Evolutionary conservation across 768 basidiomycete species (phyloP), one percentile per base, ranked within the genome.

Genomic region (Hypholoma fasciculare): DNA sequence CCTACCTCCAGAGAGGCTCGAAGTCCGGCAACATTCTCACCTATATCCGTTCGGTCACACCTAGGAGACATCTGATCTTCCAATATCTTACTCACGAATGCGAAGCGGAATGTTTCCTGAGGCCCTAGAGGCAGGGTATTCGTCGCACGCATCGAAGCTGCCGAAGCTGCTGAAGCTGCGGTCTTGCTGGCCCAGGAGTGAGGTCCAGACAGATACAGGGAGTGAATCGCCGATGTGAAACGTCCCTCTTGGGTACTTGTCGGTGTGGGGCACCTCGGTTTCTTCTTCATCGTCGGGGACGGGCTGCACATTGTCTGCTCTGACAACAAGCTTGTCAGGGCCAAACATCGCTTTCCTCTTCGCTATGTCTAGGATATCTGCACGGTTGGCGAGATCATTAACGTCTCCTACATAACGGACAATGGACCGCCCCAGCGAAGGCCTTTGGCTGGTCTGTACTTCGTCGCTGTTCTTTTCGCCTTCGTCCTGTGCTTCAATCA

Each of bases 341-440:
- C 59, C 59, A 14, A 50, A 60, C 13, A 46, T 49, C 7, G 59
- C 47, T 34, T 60, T 55, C 34, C 59, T 54, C 46, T 59, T 54
- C 17, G 59, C 34, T 7, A 51, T 4, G 23, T 23, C 53, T 7
- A 60, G 16, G 4, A 55, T 23, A 43, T 60, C 59, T 2, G 48
- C 54, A 19, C 27, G 8, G 14, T 47, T 60, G 2, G 59, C 53
- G 20, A 60, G 59, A 40, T 60, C 59, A 16, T 54, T 54, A 13
- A 55, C 42, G 14, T 60, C 59, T 9, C 59, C 59, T 9, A 60
- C 14, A 51, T 60, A 60, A 14, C 59, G 46, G 20, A 60, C 54
- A 23, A 60, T 56, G 6, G 59, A 60, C 4, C 59, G 47, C 16
- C 59, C 59, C 20, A 60, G 23, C 3, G 59, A 60, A 19, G 54